phyloP scores from a whole-genome alignment of 2,329 filamentous ascomycete species.

The Aquanectria penicillioides region DNA sequence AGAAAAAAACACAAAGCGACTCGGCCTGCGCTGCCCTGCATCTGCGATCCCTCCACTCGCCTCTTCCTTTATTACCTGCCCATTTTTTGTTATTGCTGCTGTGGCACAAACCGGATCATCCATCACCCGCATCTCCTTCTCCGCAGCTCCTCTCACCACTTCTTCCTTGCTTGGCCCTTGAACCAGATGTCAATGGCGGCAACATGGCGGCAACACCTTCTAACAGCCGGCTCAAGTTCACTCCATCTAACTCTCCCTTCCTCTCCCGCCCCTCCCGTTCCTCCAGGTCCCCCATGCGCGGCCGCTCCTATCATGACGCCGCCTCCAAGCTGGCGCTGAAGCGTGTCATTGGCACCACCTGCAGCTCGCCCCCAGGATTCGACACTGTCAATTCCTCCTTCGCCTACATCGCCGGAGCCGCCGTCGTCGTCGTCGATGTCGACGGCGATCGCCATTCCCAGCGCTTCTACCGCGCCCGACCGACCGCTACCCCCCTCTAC shows the following conservation, averaged over 20 bases:
- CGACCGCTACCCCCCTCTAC: constrained; percentile 76
- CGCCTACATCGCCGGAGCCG: constrained; percentile 91
- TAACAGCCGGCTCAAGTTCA: constrained; percentile 72
- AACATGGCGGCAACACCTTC: constrained; percentile 68
- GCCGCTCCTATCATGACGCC: constrained; percentile 59
- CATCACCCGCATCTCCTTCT: constrained; percentile 14
- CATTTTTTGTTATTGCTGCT: neutral
- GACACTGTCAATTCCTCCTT: constrained; percentile 82
- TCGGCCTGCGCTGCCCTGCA: neutral
- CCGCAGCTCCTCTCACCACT: constrained; percentile 14
- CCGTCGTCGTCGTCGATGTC: constrained; percentile 88
- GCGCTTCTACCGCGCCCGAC: constrained; percentile 90
- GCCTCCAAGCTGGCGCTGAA: constrained; percentile 76
- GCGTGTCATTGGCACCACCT: constrained; percentile 92
- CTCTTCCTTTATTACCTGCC: neutral
- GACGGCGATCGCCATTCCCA: constrained; percentile 76
- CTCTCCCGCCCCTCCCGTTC: constrained; percentile 68
- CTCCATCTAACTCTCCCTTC: constrained; percentile 81
- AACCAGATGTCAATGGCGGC: constrained; percentile 59
- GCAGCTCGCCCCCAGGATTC: constrained; percentile 84
- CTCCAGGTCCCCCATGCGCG: constrained; percentile 70
- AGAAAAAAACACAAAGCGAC: constrained; percentile 11
- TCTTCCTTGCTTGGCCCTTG: constrained; percentile 21
- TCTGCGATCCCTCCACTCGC: neutral
- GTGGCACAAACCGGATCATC: neutral